Conservation (phyloP, 345 rosid genomes). For the Theobroma cacao region DNA sequence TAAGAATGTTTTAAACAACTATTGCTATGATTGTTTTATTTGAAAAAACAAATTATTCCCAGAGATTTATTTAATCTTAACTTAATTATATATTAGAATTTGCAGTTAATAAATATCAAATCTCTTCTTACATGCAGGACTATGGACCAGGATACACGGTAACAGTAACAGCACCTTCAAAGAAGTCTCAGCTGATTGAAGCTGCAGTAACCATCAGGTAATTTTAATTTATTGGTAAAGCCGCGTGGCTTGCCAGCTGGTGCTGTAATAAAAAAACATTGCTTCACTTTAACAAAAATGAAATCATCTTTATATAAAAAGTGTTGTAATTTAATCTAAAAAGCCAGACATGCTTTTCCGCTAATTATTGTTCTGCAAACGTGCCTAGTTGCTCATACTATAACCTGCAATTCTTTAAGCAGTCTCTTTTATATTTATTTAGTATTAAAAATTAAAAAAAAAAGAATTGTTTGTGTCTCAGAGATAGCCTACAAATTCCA, state of each 20-base stretch:
- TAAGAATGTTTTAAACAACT: background rate
- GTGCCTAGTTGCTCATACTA: background rate
- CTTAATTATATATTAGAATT: background rate
- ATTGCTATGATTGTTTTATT: background rate
- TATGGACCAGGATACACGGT: constrained; percentile 75
- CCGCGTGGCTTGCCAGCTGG: background rate
- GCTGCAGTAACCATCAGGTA: constrained; percentile 66
- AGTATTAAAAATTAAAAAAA: background rate
- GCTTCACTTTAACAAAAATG: background rate
- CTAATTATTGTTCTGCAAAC: constrained; percentile 17
- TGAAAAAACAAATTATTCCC: background rate
- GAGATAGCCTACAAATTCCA: constrained; percentile 53
- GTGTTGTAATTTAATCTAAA: background rate
- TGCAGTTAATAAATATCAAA: background rate
- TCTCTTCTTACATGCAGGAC: constrained; percentile 36
- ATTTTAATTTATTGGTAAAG: background rate
- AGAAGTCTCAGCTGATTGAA: constrained; percentile 53
- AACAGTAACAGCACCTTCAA: constrained; percentile 28
- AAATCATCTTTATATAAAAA: background rate
- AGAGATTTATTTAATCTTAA: background rate
- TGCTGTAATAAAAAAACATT: background rate
- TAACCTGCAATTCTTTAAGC: background rate
- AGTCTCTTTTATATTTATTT: background rate
- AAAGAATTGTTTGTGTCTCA: constrained; percentile 8
- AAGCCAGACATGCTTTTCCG: constrained; percentile 13